Percentiles rank a stretch among this genome's conserved stretches.
phyloP scores from a whole-genome alignment of 495 filamentous ascomycete genomes.

The Tricharina praecox region DNA sequence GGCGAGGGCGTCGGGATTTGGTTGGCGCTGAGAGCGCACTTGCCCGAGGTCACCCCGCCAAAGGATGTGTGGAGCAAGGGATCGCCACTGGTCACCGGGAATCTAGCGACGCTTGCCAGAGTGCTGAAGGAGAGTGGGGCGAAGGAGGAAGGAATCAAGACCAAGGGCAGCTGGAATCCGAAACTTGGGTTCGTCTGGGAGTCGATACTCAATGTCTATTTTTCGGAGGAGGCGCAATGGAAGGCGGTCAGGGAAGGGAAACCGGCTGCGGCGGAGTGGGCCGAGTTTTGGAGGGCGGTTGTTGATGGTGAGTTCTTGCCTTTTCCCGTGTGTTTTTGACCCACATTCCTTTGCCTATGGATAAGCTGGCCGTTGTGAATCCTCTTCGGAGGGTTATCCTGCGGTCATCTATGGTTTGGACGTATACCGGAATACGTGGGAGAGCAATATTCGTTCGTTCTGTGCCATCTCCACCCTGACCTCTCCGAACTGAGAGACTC shows the following conservation, averaged over 20 bases:
- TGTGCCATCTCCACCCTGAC: conserved; percentile 7
- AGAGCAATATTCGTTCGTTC: conserved; percentile 4
- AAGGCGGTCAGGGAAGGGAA: conserved; percentile 28
- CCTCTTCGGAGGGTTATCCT: conserved; percentile 6
- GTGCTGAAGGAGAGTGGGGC: conserved; percentile 61
- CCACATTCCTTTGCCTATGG: conserved; percentile 10
- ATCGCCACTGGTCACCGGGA: conserved; percentile 49
- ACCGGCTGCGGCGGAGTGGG: conserved; percentile 36
- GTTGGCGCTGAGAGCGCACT: conserved; percentile 48
- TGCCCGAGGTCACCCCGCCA: conserved; percentile 47
- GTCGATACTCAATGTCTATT: conserved; percentile 42
- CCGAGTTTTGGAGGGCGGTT: conserved; percentile 71
- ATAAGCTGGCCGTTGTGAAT: conserved; percentile 8
- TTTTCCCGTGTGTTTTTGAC: neutral
- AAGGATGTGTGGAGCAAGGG: conserved; percentile 54
- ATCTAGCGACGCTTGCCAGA: conserved; percentile 46
- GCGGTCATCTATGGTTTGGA: conserved; percentile 6
- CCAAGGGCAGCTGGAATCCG: conserved; percentile 52
- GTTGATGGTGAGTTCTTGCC: conserved; percentile 53
- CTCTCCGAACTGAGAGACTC: conserved; percentile 8
- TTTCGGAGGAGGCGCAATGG: conserved; percentile 27
- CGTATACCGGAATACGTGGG: conserved; percentile 9
- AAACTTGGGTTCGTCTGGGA: conserved; percentile 83
- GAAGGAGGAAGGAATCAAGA: conserved; percentile 36
- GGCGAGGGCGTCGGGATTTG: conserved; percentile 82